phyloP scores from a whole-genome alignment of 2,329 filamentous ascomycete genomes.

The Rutstroemia sp. region DNA sequence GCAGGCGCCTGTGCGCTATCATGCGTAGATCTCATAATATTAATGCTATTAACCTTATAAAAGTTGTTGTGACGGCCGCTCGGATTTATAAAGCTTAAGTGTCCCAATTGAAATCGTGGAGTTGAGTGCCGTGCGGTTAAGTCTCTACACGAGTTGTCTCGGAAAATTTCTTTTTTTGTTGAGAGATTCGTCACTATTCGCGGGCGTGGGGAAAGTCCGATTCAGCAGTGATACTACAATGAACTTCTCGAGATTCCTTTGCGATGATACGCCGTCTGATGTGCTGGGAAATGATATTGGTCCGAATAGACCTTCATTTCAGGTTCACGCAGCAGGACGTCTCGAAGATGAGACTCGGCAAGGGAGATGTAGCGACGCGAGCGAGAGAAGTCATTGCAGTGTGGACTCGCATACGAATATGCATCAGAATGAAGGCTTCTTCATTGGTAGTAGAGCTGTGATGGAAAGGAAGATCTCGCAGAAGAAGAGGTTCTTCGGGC shows the following conservation, averaged over 20 bases:
- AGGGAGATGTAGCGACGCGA: not conserved
- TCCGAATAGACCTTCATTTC: not conserved
- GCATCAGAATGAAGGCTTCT: not conserved
- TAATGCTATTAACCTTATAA: not conserved
- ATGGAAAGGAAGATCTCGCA: not conserved
- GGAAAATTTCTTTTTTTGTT: not conserved
- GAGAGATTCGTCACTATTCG: not conserved
- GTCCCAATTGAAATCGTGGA: not conserved
- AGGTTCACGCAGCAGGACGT: not conserved
- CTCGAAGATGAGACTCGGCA: not conserved
- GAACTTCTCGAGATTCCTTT: not conserved
- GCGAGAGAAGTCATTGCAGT: not conserved
- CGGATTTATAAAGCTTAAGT: not conserved
- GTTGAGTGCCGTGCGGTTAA: not conserved
- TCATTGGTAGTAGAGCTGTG: not conserved
- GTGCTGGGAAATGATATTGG: not conserved
- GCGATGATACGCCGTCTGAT: not conserved
- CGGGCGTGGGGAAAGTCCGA: not conserved
- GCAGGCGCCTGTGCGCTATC: not conserved
- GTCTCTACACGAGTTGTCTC: not conserved
- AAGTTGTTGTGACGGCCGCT: not conserved
- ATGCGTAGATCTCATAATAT: slow-evolving; percentile 4
- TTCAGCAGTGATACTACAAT: not conserved
- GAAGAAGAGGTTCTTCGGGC: not conserved
- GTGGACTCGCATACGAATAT: not conserved